These are phyloP conservation scores for Dictyostelium firmibasis DNA, from an alignment of 78 protist genomes.

Conservation along the genomic window DNA sequence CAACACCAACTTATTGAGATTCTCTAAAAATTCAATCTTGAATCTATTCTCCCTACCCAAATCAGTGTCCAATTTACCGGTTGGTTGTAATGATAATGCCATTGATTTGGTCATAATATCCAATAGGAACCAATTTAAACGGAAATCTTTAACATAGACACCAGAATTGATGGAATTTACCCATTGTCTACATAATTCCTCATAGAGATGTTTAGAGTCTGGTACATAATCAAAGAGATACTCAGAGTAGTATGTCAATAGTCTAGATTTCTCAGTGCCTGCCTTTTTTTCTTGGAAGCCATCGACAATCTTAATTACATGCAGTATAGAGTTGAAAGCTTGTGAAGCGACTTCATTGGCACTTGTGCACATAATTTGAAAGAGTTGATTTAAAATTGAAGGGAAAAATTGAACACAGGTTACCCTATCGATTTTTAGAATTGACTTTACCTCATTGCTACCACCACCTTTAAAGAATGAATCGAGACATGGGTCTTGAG, in stretches of 20 bases:
- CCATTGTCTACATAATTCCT: conserved; percentile 76
- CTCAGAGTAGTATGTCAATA: conserved; percentile 50
- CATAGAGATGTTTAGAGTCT: conserved; percentile 62
- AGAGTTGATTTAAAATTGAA: conserved; percentile 53
- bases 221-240: conserved; percentile 75
- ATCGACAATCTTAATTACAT: conserved; percentile 65
- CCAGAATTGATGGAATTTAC: conserved; percentile 39
- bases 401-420: conserved; percentile 70
- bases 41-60: conserved; percentile 69
- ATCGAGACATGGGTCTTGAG: conserved; percentile 42
- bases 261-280: conserved; percentile 51
- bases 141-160: conserved; percentile 65
- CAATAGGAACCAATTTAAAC: conserved; percentile 81
- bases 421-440: conserved; percentile 53
- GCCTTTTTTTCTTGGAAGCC: conserved; percentile 68
- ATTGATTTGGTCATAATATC: conserved; percentile 82
- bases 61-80: conserved; percentile 50
- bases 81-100: conserved; percentile 60
- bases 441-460: conserved; percentile 33
- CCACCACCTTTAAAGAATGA: conserved; percentile 13
- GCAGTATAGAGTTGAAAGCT: conserved; percentile 44
- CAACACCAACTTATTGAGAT: conserved; percentile 46
- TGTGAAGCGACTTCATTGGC: conserved; percentile 70
- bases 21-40: conserved; percentile 58
- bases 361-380: conserved; percentile 66